Base-by-base conservation (phyloP, 805 yeast species). In the Suhomyces pyralidae region DNA sequence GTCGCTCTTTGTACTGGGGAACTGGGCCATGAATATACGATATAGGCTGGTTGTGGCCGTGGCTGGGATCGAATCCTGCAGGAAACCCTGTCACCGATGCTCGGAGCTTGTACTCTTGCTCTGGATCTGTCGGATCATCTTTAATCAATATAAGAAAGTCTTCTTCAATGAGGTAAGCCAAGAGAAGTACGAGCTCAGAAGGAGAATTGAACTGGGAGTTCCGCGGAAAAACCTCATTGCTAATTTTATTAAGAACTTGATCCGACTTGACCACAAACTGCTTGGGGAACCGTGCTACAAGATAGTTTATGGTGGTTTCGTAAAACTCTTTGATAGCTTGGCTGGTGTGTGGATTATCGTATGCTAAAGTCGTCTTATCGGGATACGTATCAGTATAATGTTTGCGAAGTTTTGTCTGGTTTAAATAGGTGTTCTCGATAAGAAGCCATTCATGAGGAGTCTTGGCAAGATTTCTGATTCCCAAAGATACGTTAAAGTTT, bases 21-120 rank as follows among this genome's bases (percentile, higher is more conserved):
- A 88, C 92, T 0, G 92, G 92, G 2, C 69, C 78, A 62, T 88
- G 96, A 54, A 88, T 80, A 46, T 64, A 70, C 0, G 88, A 80
- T 40, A 88, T 67, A 2, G 86, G 83, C 58, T 74, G 67, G 60
- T 83, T 71, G 55, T 81, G 74, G 56, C 81, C 78, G 8, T 63
- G 68, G 4, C 75, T 66, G 4, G 93, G 92, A 61, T 83, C 82
- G 66, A 88, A 88, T 1, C 93, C 93, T 1, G 86, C 82, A 1
- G 93, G 90, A 58, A 85, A 85, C 7, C 84, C 82, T 22, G 84
- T 78, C 3, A 79, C 69, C 7, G 83, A 81, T 0, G 83, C 84
- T 49, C 85, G 72, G 43, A 84, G 64, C 25, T 78, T 71, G 62
- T 85, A 87, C 59, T 85, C 91, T 51, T 80, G 81, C 15, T 77